Base-by-base conservation (phyloP, 2,329 filamentous ascomycete species). In the Paecilomyces dactylethromorphus region DNA sequence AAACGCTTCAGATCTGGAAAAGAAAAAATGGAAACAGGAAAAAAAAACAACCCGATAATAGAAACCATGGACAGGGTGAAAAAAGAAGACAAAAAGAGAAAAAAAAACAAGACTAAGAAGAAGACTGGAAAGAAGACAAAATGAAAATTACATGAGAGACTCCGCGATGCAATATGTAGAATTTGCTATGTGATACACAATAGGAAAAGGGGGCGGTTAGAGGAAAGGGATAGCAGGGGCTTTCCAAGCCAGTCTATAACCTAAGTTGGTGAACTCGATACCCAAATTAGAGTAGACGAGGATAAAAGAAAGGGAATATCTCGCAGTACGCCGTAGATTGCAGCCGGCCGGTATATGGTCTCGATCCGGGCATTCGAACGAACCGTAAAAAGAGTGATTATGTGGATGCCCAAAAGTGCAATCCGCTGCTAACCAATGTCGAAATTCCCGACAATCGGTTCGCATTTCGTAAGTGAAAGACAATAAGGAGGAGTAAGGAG, bases 61-160 rank as follows among this genome's bases (percentile, higher is more conserved):
- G 12, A 50, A 54, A 12, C 32, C 32, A 33, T 15, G 13, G 32
- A 45, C n/a, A 8, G 15, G 18, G 18, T 8, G 12, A 22, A 45
- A 55, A 55, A 21, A 35, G 13, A 39, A 57, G 60, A 62, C 24
- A 32, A 59, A 58, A 52, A 57, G 29, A 58, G 15, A 29, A 53
- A 35, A 56, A 50, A 24, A 29, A 53, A 35, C 57, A 50, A 24
- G 10, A 24, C 45, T 18, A 29, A 24, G 11, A 57, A 59, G 31
- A 39, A 13, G 50, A 52, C 21, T 7, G 22, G 24, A 54, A 13
- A 24, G 24, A 52, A 33, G 52, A 57, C 52, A 39, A 57, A 57
- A 58, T 59, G 53, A 22, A 26, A 54, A 54, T 54, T 55, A 39
- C 54, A 35, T 39, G 32, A 33, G 54, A 35, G 29, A 55, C 29